phyloP scores from a whole-genome alignment of 1,284 basidiomycete genomes.

The Boletus semigastroideus region DNA sequence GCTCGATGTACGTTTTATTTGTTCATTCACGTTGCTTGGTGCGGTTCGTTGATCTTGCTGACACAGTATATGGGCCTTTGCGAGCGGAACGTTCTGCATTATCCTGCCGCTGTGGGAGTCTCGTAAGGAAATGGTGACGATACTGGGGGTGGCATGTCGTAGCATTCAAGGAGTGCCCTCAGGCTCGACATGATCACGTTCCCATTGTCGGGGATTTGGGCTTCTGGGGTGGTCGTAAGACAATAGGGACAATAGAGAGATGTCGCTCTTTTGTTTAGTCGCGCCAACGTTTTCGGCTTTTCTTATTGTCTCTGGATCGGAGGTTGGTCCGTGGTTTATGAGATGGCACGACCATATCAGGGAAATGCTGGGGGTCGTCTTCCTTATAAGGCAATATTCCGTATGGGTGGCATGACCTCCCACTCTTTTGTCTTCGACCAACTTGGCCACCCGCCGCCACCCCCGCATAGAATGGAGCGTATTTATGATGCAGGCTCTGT shows the following conservation, averaged over 20 bases:
- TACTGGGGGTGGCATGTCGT: constrained; percentile 24
- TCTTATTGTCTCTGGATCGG: constrained; percentile 24
- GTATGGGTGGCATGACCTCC: not conserved
- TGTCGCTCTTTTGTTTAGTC: constrained; percentile 8
- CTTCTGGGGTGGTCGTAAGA: constrained; percentile 9
- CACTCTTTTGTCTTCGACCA: constrained; percentile 31
- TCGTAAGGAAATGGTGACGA: constrained; percentile 38
- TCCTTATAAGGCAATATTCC: not conserved
- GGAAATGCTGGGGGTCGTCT: constrained; percentile 7
- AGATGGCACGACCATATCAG: constrained; percentile 1
- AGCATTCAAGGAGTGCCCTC: not conserved
- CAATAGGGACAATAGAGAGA: constrained; percentile 30
- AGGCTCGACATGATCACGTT: not conserved
- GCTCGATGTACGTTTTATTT: constrained; percentile 39
- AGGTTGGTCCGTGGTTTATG: not conserved
- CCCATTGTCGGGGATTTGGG: not conserved
- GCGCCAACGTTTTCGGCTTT: constrained; percentile 9
- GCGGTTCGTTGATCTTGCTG: not conserved
- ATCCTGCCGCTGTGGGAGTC: constrained; percentile 50
- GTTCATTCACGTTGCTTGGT: not conserved
- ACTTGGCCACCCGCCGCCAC: constrained; percentile 4
- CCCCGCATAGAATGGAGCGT: constrained; percentile 15
- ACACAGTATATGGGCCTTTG: constrained; percentile 46
- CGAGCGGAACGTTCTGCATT: constrained; percentile 47
- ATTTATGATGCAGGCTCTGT: constrained; percentile 19